phyloP scores from a whole-genome alignment of 805 yeast genomes.

The Trichomonascus vanleenenianus region DNA sequence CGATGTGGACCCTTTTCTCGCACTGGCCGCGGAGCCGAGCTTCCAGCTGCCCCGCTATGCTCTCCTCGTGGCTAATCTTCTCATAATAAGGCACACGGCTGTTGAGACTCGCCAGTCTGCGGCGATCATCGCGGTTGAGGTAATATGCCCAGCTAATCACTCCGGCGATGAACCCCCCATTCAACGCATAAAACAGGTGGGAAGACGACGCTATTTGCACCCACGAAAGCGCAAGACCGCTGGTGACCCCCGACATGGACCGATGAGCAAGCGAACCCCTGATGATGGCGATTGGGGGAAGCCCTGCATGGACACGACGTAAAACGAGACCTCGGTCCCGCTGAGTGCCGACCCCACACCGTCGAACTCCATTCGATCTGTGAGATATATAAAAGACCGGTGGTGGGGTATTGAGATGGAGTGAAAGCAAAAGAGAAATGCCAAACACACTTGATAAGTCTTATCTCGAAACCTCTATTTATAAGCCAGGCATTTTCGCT shows the following conservation, averaged over 20 bases:
- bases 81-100: background rate
- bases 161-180: background rate
- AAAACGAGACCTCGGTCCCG: no score
- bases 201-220: background rate
- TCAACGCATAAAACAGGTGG: background rate
- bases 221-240: background rate
- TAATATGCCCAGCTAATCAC: background rate
- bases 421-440: conserved; percentile 2
- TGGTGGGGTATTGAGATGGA: background rate
- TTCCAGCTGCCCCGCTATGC: background rate
- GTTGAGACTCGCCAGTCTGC: background rate
- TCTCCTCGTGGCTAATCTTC: background rate
- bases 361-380: no score
- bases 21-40: background rate
- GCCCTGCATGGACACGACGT: no score
- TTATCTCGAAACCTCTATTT: conserved; percentile 22
- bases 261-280: no score
- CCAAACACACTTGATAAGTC: conserved; percentile 10
- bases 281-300: no score
- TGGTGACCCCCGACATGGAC: no score
- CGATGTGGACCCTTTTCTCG: background rate
- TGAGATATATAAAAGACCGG: no score
- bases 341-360: no score
- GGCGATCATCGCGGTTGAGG: background rate
- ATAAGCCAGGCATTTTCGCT: conserved; percentile 58